Evolutionary conservation across 495 filamentous ascomycete genomes (phyloP).

Genomic region (Chaetomidium leptoderma): DNA sequence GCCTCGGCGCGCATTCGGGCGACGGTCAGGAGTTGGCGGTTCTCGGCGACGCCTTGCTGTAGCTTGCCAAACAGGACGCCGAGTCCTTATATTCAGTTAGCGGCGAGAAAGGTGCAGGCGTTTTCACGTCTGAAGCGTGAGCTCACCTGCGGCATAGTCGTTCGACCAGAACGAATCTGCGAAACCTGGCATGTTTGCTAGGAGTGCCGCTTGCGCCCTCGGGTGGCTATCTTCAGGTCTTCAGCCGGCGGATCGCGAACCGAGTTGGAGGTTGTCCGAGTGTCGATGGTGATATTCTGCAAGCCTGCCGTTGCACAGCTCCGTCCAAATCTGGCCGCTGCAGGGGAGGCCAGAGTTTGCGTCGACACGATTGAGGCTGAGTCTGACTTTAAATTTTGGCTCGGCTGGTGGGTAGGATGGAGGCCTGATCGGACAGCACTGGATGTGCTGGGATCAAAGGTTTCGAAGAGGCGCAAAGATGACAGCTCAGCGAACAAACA

Average conservation of each 20-base stretch:
- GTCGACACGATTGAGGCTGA: constrained; percentile 27
- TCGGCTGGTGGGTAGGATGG: not conserved
- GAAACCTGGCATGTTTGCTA: constrained; percentile 68
- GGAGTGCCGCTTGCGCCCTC: constrained; percentile 15
- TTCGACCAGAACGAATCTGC: constrained; percentile 93
- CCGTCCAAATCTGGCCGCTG: constrained; percentile 10
- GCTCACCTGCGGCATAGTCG: constrained; percentile 82
- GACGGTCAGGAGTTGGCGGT: constrained; percentile 86
- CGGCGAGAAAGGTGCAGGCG: not conserved
- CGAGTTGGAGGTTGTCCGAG: not conserved
- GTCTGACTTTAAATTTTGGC: constrained; percentile 11
- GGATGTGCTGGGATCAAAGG: not conserved
- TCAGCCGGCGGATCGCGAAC: not conserved
- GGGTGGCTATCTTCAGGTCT: not conserved
- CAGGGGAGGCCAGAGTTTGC: constrained; percentile 28
- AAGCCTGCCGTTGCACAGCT: constrained; percentile 8
- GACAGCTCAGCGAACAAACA: not conserved
- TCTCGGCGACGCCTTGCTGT: constrained; percentile 91
- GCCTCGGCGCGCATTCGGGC: constrained; percentile 94
- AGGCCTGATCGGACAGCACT: no score
- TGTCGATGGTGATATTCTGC: not conserved
- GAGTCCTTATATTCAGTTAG: constrained; percentile 54
- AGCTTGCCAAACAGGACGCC: constrained; percentile 96
- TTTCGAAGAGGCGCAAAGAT: not conserved
- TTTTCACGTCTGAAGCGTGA: not conserved